Conservation (phyloP, 179 eudicot genomes). For the Pouteria campechiana region DNA sequence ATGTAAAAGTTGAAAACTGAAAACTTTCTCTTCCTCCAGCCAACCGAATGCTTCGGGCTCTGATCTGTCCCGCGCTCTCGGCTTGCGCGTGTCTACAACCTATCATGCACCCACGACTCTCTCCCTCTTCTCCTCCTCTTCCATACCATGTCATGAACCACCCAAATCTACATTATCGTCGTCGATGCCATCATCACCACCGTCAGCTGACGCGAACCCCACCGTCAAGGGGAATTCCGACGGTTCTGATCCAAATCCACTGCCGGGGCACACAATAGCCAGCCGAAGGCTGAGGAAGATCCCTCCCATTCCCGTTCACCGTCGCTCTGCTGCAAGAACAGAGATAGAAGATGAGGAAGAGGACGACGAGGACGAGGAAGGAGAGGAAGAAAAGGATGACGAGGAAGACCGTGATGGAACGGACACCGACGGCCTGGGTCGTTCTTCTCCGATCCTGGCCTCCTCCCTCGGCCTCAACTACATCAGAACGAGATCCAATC, state of each 20-base stretch:
- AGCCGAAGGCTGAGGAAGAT: constrained; percentile 43
- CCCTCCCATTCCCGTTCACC: constrained; percentile 37
- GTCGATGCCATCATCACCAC: constrained; percentile 6
- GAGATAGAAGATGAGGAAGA: not conserved
- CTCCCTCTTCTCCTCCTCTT: too few relatives aligned
- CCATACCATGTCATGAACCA: too few relatives aligned
- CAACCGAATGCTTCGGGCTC: too few relatives aligned
- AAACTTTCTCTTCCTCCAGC: too few relatives aligned
- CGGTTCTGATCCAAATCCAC: not conserved
- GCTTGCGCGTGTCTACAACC: too few relatives aligned
- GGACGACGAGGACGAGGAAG: not conserved
- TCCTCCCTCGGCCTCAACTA: constrained; percentile 54
- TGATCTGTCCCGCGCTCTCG: too few relatives aligned
- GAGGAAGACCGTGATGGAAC: constrained; percentile 9
- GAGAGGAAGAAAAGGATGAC: constrained; percentile 6
- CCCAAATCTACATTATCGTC: too few relatives aligned
- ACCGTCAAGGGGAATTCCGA: not conserved
- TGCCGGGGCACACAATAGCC: constrained; percentile 1
- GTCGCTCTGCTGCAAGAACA: constrained; percentile 1
- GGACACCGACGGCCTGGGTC: constrained; percentile 2
- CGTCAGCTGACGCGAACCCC: constrained; percentile 3
- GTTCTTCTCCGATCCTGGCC: constrained; percentile 28
- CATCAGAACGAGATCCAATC: constrained; percentile 53
- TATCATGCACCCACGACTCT: too few relatives aligned
- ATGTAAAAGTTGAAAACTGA: too few relatives aligned